Conservation (phyloP, 1,284 basidiomycete species). For the Cystobasidium sp. region DNA sequence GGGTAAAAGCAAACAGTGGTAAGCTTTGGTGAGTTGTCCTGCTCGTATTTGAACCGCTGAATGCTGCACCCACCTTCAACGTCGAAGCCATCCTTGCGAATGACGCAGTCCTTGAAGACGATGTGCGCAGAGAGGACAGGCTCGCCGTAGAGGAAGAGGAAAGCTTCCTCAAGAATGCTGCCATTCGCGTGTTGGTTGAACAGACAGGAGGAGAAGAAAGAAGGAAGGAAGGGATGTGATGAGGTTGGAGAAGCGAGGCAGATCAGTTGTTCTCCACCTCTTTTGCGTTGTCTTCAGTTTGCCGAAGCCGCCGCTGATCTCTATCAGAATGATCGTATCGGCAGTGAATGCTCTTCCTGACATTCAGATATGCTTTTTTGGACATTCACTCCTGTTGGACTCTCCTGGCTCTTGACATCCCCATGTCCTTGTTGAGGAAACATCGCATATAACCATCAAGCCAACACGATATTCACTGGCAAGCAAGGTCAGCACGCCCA, state of each 20-base stretch:
- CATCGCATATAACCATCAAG: too few relatives aligned
- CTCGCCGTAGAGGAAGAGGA: slow-evolving; percentile 6
- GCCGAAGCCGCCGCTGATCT: not conserved
- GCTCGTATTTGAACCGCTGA: not conserved
- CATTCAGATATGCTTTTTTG: too few relatives aligned
- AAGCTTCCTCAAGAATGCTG: slow-evolving; percentile 22
- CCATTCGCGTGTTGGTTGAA: slow-evolving; percentile 15
- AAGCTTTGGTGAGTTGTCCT: not conserved
- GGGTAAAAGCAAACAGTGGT: not conserved
- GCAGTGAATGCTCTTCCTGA: too few relatives aligned
- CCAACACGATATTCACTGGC: too few relatives aligned
- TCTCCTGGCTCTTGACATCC: too few relatives aligned
- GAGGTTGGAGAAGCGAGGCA: not conserved
- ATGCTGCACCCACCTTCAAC: slow-evolving; percentile 15
- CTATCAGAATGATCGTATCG: too few relatives aligned
- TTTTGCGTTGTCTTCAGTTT: not conserved
- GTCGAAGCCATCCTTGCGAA: slow-evolving; percentile 41
- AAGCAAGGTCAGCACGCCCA: too few relatives aligned
- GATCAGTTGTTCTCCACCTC: slow-evolving; percentile 1
- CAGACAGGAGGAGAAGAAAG: not conserved
- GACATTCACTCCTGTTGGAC: too few relatives aligned
- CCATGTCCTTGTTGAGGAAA: too few relatives aligned
- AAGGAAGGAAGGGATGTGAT: not conserved
- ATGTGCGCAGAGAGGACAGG: not conserved
- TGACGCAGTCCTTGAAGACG: slow-evolving; percentile 17